Conservation (phyloP, 179 eudicot genomes). For the Patellifolia procumbens region DNA sequence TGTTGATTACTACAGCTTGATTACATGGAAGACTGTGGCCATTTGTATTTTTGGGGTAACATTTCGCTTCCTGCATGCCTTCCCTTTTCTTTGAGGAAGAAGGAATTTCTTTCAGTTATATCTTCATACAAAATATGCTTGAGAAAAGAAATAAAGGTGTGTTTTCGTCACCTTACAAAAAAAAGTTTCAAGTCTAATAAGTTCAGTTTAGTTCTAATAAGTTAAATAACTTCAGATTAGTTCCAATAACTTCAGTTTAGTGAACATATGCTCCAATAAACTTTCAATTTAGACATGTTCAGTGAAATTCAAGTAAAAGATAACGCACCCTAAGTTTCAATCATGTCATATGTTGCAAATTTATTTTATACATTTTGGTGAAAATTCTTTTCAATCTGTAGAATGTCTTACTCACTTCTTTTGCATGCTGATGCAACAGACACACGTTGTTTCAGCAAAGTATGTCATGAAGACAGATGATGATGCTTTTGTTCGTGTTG, state of each 20-base stretch:
- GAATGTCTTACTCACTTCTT: constrained; percentile 17
- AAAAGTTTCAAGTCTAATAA: too few relatives aligned
- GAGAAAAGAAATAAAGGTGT: background rate
- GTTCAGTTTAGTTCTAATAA: too few relatives aligned
- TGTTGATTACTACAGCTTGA: constrained; percentile 89
- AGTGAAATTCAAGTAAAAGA: too few relatives aligned
- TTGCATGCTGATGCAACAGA: constrained; percentile 53
- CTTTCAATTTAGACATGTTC: too few relatives aligned
- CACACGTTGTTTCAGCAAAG: constrained; percentile 68
- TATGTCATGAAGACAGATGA: constrained; percentile 97
- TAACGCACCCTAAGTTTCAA: too few relatives aligned
- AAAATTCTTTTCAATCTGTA: background rate
- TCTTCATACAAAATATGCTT: background rate
- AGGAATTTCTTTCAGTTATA: background rate
- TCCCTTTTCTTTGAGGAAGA: background rate
- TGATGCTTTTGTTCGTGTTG: constrained; percentile 94
- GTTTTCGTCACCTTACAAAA: too few relatives aligned
- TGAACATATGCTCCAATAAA: too few relatives aligned
- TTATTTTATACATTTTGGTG: background rate
- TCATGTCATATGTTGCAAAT: background rate
- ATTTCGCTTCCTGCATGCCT: constrained; percentile 8
- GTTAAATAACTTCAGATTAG: too few relatives aligned
- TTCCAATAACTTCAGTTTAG: too few relatives aligned
- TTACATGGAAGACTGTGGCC: constrained; percentile 92
- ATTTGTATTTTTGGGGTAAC: constrained; percentile 93